phyloP scores from a whole-genome alignment of 306 rosid genomes.

The Sphenostylis stenocarpa region DNA sequence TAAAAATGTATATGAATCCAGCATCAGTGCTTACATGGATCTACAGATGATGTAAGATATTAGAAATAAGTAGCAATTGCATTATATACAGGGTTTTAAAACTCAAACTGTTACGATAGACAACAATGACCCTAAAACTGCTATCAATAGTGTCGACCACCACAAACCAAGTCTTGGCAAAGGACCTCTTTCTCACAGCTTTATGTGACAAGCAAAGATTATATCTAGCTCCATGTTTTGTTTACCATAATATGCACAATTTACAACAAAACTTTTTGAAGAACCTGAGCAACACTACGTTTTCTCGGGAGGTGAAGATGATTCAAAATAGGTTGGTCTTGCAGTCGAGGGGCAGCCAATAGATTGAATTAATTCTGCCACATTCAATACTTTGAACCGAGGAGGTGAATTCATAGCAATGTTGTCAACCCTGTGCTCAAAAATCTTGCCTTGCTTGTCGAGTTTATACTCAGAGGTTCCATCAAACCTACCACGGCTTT shows the following conservation, averaged over 20 bases:
- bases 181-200: conserved; percentile 17
- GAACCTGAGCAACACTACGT: conserved; percentile 28
- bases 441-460: conserved; percentile 87
- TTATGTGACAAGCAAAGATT: conserved; percentile 1
- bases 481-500: conserved; percentile 81
- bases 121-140: conserved; percentile 29
- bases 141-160: conserved; percentile 26
- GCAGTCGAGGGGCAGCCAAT: conserved; percentile 82
- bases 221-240: conserved; percentile 28
- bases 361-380: conserved; percentile 62
- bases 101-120: conserved; percentile 18
- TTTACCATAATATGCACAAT: conserved; percentile 29
- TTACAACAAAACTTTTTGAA: conserved; percentile 53
- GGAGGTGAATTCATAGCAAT: conserved; percentile 64
- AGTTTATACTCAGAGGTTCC: conserved; percentile 87
- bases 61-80: not conserved
- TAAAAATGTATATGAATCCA: not conserved
- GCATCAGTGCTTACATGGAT: not conserved
- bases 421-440: conserved; percentile 76
- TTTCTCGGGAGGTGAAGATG: conserved; percentile 47
- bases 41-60: not conserved
- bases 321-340: conserved; percentile 77
- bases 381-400: conserved; percentile 58
- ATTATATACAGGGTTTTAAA: conserved; percentile 23
- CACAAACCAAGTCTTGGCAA: conserved; percentile 19